phyloP scores from a whole-genome alignment of 2,329 filamentous ascomycete genomes.

The Cercospora sp. region DNA sequence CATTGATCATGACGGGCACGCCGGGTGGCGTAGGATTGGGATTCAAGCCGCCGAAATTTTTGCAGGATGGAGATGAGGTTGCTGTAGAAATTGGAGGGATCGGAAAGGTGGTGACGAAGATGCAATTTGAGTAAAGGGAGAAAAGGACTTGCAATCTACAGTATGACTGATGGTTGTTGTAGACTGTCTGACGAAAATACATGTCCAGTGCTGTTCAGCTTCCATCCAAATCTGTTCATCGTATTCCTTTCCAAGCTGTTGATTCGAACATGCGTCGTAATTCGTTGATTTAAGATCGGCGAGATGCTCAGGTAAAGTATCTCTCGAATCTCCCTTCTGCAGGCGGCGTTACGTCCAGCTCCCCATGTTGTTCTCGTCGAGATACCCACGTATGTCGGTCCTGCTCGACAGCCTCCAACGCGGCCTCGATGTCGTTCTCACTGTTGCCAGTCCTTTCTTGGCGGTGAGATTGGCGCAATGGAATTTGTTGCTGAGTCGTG shows the following conservation, averaged over 20 bases:
- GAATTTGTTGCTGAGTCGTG: neutral
- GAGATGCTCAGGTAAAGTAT: constrained; percentile 24
- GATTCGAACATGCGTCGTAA: neutral
- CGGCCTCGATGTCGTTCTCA: constrained; percentile 33
- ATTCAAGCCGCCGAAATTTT: constrained; percentile 36
- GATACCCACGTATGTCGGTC: constrained; percentile 29
- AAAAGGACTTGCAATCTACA: neutral
- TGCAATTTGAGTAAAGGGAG: constrained; percentile 35
- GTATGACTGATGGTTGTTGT: neutral
- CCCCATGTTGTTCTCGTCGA: constrained; percentile 23
- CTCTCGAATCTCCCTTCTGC: constrained; percentile 36
- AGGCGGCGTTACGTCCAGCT: constrained; percentile 36
- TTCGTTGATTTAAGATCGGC: neutral
- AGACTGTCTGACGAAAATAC: neutral
- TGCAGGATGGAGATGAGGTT: constrained; percentile 40
- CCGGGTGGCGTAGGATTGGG: constrained; percentile 42
- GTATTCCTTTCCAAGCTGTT: neutral
- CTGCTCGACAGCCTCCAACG: constrained; percentile 27
- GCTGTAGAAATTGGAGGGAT: constrained; percentile 38
- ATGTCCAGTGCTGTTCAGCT: neutral
- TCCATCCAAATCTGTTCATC: neutral
- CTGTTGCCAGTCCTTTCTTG: constrained; percentile 6
- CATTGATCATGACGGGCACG: constrained; percentile 54
- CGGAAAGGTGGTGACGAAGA: constrained; percentile 37
- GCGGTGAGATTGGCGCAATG: neutral